Evolutionary conservation across 1,139 yeast species (phyloP).

Genomic region (Sugiyamaella castrensis): DNA sequence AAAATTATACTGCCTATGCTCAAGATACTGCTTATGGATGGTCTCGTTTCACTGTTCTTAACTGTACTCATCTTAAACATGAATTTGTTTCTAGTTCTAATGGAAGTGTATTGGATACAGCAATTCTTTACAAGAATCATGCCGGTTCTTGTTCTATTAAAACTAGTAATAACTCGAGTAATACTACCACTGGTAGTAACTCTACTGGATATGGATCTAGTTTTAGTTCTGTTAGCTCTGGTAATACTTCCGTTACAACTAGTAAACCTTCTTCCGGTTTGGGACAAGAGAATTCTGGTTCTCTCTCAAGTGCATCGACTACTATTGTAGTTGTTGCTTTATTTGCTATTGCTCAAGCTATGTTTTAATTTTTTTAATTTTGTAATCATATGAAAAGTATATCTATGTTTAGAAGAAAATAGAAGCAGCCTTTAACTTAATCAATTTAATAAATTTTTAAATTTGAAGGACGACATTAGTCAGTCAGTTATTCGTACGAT

Average conservation of each 20-base stretch:
- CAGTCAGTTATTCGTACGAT: no score
- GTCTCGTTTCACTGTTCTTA: conserved; percentile 48
- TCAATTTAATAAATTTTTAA: no score
- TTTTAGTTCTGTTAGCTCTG: neutral
- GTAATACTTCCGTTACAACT: neutral
- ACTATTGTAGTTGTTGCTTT: no score
- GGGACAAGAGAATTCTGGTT: no score
- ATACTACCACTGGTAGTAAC: neutral
- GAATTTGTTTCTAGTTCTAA: conserved; percentile 40
- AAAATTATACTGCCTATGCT: conserved; percentile 13
- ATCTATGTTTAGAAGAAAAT: no score
- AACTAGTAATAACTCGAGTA: neutral
- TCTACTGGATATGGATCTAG: neutral
- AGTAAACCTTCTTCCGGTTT: no score
- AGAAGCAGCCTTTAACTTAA: no score
- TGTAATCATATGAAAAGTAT: no score
- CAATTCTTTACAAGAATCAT: conserved; percentile 27
- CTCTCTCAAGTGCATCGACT: no score
- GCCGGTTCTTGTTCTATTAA: conserved; percentile 9
- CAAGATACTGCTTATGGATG: conserved; percentile 31
- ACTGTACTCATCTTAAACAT: conserved; percentile 46
- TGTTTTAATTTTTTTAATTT: no score
- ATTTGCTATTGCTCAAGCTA: no score
- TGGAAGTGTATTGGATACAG: conserved; percentile 40
- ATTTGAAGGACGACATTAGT: no score